Conservation (phyloP, 306 rosid species). For the Inga laurina region DNA sequence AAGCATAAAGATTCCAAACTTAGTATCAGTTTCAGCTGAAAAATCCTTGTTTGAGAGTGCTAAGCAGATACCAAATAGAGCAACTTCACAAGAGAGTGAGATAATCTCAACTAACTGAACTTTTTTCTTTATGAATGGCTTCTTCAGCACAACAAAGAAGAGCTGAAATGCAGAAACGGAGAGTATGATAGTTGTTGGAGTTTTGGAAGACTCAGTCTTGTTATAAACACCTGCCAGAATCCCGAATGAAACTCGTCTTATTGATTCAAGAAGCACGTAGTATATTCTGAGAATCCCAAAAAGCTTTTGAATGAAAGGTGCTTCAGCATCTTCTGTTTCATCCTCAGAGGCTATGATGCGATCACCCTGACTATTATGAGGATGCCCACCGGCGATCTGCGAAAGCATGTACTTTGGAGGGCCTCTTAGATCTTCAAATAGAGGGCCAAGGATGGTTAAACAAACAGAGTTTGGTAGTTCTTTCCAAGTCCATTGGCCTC, state of each 20-base stretch:
- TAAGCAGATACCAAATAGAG: slow-evolving; percentile 51
- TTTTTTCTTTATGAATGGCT: slow-evolving; percentile 88
- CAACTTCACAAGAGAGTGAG: slow-evolving; percentile 59
- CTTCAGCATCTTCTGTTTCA: slow-evolving; percentile 95
- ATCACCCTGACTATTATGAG: slow-evolving; percentile 45
- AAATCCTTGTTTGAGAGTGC: slow-evolving; percentile 51
- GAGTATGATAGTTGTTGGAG: slow-evolving; percentile 51
- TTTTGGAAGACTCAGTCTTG: slow-evolving; percentile 46
- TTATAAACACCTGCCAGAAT: slow-evolving; percentile 61
- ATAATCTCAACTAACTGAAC: slow-evolving; percentile 87
- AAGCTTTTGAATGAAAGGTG: slow-evolving; percentile 86
- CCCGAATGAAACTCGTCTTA: slow-evolving; percentile 63
- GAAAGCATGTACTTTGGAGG: slow-evolving; percentile 97
- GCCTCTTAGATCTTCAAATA: slow-evolving; percentile 91
- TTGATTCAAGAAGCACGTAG: slow-evolving; percentile 65
- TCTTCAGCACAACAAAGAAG: slow-evolving; percentile 84
- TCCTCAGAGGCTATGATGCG: slow-evolving; percentile 80
- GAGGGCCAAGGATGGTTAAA: slow-evolving; percentile 68
- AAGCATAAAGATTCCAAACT: slow-evolving; percentile 62
- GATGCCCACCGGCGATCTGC: slow-evolving; percentile 61
- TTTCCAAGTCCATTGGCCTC: slow-evolving; percentile 98
- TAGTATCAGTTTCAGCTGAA: slow-evolving; percentile 44
- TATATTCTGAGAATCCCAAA: slow-evolving; percentile 94
- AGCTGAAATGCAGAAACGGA: slow-evolving; percentile 74
- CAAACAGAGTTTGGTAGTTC: slow-evolving; percentile 47